Base-by-base conservation (phyloP, 805 yeast species). In the Lipomyces sp. region DNA sequence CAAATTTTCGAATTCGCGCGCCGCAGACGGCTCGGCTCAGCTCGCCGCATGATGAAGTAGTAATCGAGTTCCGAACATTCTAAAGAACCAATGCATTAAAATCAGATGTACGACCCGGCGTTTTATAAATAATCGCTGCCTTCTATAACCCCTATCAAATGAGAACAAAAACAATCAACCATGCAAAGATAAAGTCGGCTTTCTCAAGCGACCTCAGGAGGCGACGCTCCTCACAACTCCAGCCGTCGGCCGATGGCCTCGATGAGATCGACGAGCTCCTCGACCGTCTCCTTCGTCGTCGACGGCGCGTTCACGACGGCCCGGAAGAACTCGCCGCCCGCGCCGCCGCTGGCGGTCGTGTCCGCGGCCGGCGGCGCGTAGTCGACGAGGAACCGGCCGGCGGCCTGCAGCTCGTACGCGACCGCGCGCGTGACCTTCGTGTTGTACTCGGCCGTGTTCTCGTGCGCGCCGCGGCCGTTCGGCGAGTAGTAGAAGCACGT, bases 301-400 rank as follows among this genome's bases (percentile, higher is more conserved):
- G 62, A 70, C 1, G 95, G 93, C 45, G 89, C 80, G 66, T 84
- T 84, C 67, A 87, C 81, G 4, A 87, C 95, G 13, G 84, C 91
- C 49, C 95, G 72, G 73, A 86, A 86, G 63, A 87, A 87, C 66
- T 86, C 93, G 4, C 95, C 95, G 19, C 74, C 69, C 28, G 70
- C 69, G 21, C 29, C 36, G 14, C 18, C 43, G 22, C 39, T 42
- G 3, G 40, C 46, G 23, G n/a, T 38, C 13, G n/a, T n/a, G n/a
- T n/a, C n/a, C 16, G 35, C 26, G 13, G 57, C 41, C 6, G 68
- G 62, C 2, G 95, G 95, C 16, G 95, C 83, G 65, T 79, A 87
- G 65, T 86, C 95, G 33, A 87, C 76, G 60, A 87, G 70, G 63
- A 83, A 86, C 61, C 78, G 74, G n/a, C 88, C 87, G 34, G 72